Evolutionary conservation across 2,329 filamentous ascomycete species (phyloP), one percentile per base, ranked within the genome.

Genomic region (Coccinonectria pachysandricola): DNA sequence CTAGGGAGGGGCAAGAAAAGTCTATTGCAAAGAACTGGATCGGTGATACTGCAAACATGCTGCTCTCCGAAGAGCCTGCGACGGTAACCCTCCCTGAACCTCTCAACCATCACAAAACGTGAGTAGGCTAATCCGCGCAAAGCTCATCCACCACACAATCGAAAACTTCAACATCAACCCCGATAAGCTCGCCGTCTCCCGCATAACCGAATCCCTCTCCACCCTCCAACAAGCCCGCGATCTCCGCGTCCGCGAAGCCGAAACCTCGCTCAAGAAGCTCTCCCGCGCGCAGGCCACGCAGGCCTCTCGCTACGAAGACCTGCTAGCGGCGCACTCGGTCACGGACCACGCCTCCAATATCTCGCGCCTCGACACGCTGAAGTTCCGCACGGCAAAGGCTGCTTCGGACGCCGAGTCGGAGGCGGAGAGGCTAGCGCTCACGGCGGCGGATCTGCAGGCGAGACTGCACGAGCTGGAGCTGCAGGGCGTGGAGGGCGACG

Each of bases 141-240:
- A 91, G 82, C 79, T 95, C 50, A 93, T 98, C 60, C 71, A 79
- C 51, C 81, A 92, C 61, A 94, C 87, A 21, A 80, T 92, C 48
- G 71, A 77, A 46, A 94, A 95, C 67, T 98, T 98, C 75, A 91
- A 93, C 63, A 93, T 88, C 48, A 67, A 73, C 12, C 84, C 84
- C 8, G 91, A 98, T 66, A 91, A 86, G 50, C 65, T 75, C 40
- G 82, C 83, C 35, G 73, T 96, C 12, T 66, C 78, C 12, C 85
- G 91, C 50, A 80, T 96, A 51, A 75, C 75, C 53, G 83, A 87
- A 53, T 88, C 84, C 1, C 71, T 95, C 27, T 71, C 75, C 7
- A 82, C 82, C 0, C 75, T 98, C n/a, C 73, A 83, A 43, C 76
- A 86, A 49, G 82, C 85, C 33, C 86, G 91, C 50, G 73, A 83